Evolutionary conservation across 345 rosid species (phyloP).

Genomic region (Rubroshorea leprosula): DNA sequence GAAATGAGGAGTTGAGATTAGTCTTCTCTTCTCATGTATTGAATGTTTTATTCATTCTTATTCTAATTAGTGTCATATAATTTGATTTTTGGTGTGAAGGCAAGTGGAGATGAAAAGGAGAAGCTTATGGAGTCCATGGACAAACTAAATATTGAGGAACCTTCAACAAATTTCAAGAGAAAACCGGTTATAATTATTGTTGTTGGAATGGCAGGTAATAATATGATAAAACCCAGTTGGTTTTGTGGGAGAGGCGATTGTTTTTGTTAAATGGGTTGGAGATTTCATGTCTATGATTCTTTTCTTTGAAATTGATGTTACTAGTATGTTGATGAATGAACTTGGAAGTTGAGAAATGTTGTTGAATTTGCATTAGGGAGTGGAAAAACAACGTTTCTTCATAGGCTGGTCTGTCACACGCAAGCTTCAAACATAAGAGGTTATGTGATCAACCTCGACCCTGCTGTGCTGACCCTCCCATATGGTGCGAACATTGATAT

Average conservation of each 20-base stretch:
- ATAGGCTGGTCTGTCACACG: conserved; percentile 64
- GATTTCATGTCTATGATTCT: background rate
- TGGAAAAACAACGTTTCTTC: conserved; percentile 75
- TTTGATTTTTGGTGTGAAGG: conserved; percentile 27
- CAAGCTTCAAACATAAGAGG: conserved; percentile 57
- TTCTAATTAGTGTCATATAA: background rate
- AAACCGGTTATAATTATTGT: conserved; percentile 68
- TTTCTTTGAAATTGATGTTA: background rate
- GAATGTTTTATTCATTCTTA: background rate
- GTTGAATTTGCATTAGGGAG: conserved; percentile 40
- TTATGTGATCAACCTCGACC: conserved; percentile 79
- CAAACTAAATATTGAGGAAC: conserved; percentile 40
- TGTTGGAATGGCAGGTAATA: conserved; percentile 80
- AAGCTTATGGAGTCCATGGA: conserved; percentile 54
- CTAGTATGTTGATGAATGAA: background rate
- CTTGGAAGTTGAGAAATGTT: background rate
- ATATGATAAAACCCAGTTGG: background rate
- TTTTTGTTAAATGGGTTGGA: background rate
- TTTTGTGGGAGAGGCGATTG: background rate
- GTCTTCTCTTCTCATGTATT: too few species aligned
- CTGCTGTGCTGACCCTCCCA: conserved; percentile 82
- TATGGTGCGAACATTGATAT: conserved; percentile 78
- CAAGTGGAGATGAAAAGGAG: conserved; percentile 30
- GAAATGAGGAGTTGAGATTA: background rate
- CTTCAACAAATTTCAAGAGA: conserved; percentile 49